Conservation (phyloP, 352 stramenopile genomes). For the Globisporangium splendens region DNA sequence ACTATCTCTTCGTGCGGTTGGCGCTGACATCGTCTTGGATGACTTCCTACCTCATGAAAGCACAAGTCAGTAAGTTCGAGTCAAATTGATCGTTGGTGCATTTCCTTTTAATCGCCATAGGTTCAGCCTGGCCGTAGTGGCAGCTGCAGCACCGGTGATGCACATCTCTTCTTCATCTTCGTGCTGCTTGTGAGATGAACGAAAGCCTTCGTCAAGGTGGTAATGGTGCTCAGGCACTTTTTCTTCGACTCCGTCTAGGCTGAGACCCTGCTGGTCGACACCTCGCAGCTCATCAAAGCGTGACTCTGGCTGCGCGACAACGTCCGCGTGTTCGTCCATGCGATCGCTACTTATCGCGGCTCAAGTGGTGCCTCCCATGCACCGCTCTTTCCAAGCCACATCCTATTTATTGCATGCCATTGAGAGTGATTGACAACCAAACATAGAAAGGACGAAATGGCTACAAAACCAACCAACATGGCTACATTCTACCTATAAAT, state of each 20-base stretch:
- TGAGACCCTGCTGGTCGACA: constrained; percentile 2
- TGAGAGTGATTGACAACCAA: constrained; percentile 4
- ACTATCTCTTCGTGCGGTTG: neutral
- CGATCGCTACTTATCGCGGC: neutral
- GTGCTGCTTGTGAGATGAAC: neutral
- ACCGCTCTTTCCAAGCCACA: neutral
- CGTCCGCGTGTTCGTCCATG: too few species aligned
- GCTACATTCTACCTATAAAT: neutral
- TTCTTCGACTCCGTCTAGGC: neutral
- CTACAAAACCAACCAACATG: neutral
- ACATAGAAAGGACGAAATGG: constrained; percentile 5
- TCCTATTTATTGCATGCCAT: neutral
- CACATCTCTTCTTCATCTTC: constrained; percentile 18
- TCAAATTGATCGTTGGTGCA: neutral
- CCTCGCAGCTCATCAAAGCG: neutral
- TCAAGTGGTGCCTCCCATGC: too few species aligned
- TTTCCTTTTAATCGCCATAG: neutral
- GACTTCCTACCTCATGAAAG: constrained; percentile 2
- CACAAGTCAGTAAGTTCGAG: neutral
- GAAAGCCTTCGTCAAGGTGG: neutral
- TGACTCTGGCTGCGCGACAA: neutral
- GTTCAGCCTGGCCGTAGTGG: constrained; percentile 18
- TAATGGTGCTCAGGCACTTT: neutral
- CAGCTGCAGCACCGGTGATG: constrained; percentile 24
- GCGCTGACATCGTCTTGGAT: neutral